Evolutionary conservation across 2,329 filamentous ascomycete species (phyloP), one percentile per base, ranked within the genome.

Genomic region (Colletotrichum salicis): DNA sequence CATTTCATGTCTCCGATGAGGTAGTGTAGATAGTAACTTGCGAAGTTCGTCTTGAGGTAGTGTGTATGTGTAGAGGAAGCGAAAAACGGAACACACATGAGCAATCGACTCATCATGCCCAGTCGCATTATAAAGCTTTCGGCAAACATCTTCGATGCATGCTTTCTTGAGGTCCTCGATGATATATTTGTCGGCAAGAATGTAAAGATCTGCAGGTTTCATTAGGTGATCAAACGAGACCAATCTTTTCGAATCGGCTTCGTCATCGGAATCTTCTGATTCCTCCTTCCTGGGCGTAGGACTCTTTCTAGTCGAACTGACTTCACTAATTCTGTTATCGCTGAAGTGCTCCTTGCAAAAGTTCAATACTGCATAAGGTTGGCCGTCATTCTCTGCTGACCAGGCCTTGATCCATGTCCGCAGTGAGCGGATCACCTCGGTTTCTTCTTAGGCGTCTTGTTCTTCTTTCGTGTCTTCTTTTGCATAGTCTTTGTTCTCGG

Each of bases 201-300:
- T 45, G 8, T 67, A 62, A 4, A 67, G 13, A 15, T 31, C 3
- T 1, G n/a, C 8, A 19, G 52, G 64, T 7, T 54, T 5, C 45
- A 67, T 55, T 10, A 62, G 61, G 13, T 55, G 24, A 1, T 5
- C 1, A 19, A 48, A 5, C 10, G 8, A 7, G 8, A 48, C 0
- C 1, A 1, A 10, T 8, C n/a, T 2, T 5, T 5, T 2, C 0
- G 41, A n/a, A 48, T 11, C 2, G 33, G 33, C n/a, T 3, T 15
- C 4, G 41, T 11, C 19, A 35, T 12, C 11, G 33, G 8, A 8
- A 8, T 35, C 41, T 3, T 48, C 41, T 7, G 41, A n/a, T 19
- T 45, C 15, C 37, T 41, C 12, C 15, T 45, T 15, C 37, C 7
- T 8, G 4, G 33, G 33, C 33, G 6, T 2, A 35, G 4, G 8